Percentiles rank a stretch among this genome's conserved stretches.
phyloP scores from a whole-genome alignment of 2,329 filamentous ascomycete genomes.

The Passalora sequoiae region DNA sequence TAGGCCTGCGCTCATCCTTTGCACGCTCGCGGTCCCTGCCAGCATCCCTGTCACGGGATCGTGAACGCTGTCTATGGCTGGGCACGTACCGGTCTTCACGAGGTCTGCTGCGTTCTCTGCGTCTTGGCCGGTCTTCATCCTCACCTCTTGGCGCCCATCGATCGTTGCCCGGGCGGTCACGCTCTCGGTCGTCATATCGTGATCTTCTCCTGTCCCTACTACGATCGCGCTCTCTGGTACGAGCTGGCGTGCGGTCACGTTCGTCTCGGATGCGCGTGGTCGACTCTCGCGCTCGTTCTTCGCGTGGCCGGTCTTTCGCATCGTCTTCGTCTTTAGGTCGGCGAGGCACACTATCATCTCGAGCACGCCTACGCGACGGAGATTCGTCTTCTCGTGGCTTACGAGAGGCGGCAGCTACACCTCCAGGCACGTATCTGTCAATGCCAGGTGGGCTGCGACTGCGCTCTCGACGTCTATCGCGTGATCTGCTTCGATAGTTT shows the following conservation, averaged over 20 bases:
- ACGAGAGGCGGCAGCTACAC: conserved; percentile 15
- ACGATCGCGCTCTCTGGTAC: conserved; percentile 3
- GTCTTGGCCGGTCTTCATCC: conserved; percentile 9
- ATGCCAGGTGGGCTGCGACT: conserved; percentile 32
- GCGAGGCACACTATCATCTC: conserved; percentile 12
- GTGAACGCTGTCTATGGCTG: background rate
- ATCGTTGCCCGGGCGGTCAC: conserved; percentile 25
- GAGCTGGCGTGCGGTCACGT: conserved; percentile 5
- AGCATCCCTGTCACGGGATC: conserved; percentile 8
- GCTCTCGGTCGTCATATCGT: conserved; percentile 28
- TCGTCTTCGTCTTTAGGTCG: conserved; percentile 6
- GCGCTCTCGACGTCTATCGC: conserved; percentile 24
- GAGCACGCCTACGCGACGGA: conserved; percentile 7
- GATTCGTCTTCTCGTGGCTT: conserved; percentile 29
- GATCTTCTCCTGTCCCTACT: conserved; percentile 4
- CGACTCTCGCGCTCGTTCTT: background rate
- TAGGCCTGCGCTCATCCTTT: background rate
- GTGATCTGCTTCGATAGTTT: conserved; percentile 14
- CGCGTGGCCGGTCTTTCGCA: background rate
- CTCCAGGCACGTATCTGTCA: conserved; percentile 39
- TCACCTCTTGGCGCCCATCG: conserved; percentile 32
- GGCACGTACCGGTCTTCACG: conserved; percentile 1
- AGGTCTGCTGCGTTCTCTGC: conserved; percentile 8
- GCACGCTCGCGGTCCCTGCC: conserved; percentile 14
- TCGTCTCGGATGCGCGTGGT: conserved; percentile 6